Evolutionary conservation across 140 eudicot species (phyloP).

Genomic region (Flaveria floridana): DNA sequence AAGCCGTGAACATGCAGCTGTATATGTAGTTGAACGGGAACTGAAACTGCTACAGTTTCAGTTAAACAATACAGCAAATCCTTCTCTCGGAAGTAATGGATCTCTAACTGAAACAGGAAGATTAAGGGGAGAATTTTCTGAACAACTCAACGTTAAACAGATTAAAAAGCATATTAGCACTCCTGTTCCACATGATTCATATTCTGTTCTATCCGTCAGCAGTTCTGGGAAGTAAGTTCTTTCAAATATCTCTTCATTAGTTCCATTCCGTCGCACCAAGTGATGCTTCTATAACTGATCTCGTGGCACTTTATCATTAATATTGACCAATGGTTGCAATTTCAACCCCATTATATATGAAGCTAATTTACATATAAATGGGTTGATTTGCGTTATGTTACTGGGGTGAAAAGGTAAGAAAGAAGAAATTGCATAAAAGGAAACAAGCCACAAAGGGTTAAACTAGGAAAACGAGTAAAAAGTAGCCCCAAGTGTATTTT

Average conservation of each 20-base stretch:
- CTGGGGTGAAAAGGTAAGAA: neutral
- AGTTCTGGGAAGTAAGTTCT: slow-evolving; percentile 93
- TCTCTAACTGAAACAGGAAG: slow-evolving; percentile 77
- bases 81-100: slow-evolving; percentile 83
- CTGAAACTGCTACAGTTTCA: slow-evolving; percentile 80
- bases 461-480: neutral
- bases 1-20: slow-evolving; percentile 92
- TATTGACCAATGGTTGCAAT: neutral
- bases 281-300: slow-evolving; percentile 21
- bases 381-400: neutral
- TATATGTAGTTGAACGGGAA: slow-evolving; percentile 85
- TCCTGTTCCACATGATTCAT: slow-evolving; percentile 98
- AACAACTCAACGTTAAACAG: slow-evolving; percentile 84
- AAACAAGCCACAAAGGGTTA: neutral
- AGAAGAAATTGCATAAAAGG: neutral
- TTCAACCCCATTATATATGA: slow-evolving; percentile 4
- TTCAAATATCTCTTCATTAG: slow-evolving; percentile 15
- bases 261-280: neutral
- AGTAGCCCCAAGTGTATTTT: neutral
- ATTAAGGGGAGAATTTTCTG: slow-evolving; percentile 77
- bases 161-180: slow-evolving; percentile 88
- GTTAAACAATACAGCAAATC: slow-evolving; percentile 75
- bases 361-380: slow-evolving; percentile 3
- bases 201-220: slow-evolving; percentile 91
- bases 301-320: neutral